Evolutionary conservation across 2,329 filamentous ascomycete species (phyloP).

Genomic region (Penicillium sp.): DNA sequence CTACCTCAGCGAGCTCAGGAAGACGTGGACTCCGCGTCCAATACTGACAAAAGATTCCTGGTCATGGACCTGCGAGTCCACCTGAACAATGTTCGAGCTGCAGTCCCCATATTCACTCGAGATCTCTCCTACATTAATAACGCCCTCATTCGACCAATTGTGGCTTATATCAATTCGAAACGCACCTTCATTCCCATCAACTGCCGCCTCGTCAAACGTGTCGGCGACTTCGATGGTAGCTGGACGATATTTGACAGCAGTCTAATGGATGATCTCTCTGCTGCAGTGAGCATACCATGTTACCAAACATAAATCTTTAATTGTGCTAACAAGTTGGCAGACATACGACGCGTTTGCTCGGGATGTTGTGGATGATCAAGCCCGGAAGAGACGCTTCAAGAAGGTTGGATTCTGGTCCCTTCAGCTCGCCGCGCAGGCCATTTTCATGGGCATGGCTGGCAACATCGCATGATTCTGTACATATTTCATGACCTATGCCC

Average conservation of each 20-base stretch:
- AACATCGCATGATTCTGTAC: constrained; percentile 57
- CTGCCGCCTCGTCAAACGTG: constrained; percentile 88
- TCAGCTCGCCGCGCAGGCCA: constrained; percentile 84
- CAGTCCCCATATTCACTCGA: constrained; percentile 86
- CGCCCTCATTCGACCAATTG: constrained; percentile 89
- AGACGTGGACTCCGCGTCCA: constrained; percentile 25
- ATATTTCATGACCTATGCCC: constrained; percentile 4
- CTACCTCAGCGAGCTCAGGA: constrained; percentile 17
- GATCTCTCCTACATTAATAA: constrained; percentile 96
- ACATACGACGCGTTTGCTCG: constrained; percentile 91
- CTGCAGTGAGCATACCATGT: constrained; percentile 57
- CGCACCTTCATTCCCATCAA: constrained; percentile 93
- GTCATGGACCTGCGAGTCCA: constrained; percentile 95
- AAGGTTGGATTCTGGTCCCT: constrained; percentile 97
- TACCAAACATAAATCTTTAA: neutral
- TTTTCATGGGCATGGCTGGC: constrained; percentile 92
- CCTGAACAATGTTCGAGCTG: constrained; percentile 89
- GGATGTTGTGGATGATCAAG: constrained; percentile 86
- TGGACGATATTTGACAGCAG: constrained; percentile 95
- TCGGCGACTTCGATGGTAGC: constrained; percentile 86
- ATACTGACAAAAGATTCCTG: constrained; percentile 68
- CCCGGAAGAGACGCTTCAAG: constrained; percentile 79
- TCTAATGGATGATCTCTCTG: constrained; percentile 87
- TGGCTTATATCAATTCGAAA: constrained; percentile 96
- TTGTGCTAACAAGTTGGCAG: constrained; percentile 32